Evolutionary conservation across 2,329 filamentous ascomycete species (phyloP).

Genomic region (Rhexocercosporidium sp.): DNA sequence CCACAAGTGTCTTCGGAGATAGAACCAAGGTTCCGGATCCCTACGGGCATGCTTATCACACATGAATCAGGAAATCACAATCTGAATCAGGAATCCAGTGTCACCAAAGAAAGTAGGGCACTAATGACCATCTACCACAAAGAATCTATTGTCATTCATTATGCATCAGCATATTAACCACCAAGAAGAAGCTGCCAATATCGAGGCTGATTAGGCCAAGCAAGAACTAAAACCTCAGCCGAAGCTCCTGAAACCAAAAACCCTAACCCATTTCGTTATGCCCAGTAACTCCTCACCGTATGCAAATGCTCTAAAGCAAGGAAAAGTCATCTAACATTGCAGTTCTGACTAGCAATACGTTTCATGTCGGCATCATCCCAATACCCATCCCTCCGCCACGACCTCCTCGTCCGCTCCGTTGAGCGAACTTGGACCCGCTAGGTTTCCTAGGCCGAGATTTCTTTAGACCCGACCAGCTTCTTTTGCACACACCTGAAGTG

Average conservation of each 20-base stretch:
- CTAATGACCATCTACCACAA: not conserved
- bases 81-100: too few relatives aligned
- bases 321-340: not conserved
- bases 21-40: too few relatives aligned
- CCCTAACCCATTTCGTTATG: not conserved
- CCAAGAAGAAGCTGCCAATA: constrained; percentile 4
- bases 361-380: constrained; percentile 37
- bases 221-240: not conserved
- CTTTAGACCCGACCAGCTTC: constrained; percentile 25
- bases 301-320: not conserved
- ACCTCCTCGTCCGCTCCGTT: constrained; percentile 13
- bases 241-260: not conserved
- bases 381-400: constrained; percentile 25
- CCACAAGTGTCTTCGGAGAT: too few relatives aligned
- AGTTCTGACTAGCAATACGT: not conserved
- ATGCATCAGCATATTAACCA: not conserved
- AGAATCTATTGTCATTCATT: not conserved
- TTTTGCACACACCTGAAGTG: constrained; percentile 32
- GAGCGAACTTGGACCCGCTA: not conserved
- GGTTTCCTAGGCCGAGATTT: constrained; percentile 19
- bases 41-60: too few relatives aligned
- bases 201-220: not conserved
- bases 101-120: not conserved
- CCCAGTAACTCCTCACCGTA: not conserved
- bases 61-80: not conserved